A percentile compares a stretch with the other conserved stretches of the same genome.
Conservation (phyloP, 176 grass and related monocot species). For the Aegilops sharonensis region DNA sequence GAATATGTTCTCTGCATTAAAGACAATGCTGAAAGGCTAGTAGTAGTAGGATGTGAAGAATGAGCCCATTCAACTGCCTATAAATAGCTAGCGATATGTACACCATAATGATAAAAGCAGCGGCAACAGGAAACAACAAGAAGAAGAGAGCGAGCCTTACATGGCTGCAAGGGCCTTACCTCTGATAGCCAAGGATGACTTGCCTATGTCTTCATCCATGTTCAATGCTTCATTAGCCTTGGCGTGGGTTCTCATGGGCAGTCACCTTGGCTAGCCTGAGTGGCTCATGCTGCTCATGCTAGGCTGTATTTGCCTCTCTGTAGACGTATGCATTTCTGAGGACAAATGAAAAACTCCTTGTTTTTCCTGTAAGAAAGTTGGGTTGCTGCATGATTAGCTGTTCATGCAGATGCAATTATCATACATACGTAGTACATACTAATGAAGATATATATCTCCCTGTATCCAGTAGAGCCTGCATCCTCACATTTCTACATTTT, state of each 20-base stretch:
- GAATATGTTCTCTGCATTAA: neutral
- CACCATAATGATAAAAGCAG: neutral
- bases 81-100: constrained; percentile 8
- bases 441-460: neutral
- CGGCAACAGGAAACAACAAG: too few relatives aligned
- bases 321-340: neutral
- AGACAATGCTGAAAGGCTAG: neutral
- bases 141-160: constrained; percentile 30
- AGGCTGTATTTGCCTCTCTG: constrained; percentile 22
- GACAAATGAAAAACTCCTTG: neutral
- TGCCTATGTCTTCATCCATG: constrained; percentile 18
- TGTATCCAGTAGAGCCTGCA: too few relatives aligned
- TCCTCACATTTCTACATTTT: neutral
- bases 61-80: neutral
- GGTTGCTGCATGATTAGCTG: neutral
- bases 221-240: neutral
- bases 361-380: neutral
- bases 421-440: neutral
- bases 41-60: neutral
- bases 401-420: neutral
- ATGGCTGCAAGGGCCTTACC: constrained; percentile 28
- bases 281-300: constrained; percentile 29
- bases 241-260: constrained; percentile 28
- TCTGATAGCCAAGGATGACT: constrained; percentile 41
- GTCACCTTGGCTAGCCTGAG: constrained; percentile 53